phyloP scores from a whole-genome alignment of 345 rosid species.

The Acer campestre region DNA sequence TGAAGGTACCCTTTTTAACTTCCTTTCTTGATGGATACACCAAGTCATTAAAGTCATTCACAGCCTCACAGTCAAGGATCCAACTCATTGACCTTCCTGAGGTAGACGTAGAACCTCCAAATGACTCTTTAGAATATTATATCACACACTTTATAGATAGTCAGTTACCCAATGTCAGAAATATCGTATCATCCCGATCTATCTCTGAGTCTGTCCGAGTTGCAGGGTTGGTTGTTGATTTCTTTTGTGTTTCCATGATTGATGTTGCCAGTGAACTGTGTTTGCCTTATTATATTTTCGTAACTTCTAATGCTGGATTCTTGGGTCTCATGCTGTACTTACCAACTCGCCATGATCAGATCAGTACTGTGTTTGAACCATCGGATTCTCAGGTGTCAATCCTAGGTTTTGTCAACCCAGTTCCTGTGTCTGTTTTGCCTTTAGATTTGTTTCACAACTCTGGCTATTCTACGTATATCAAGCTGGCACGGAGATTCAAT shows the following conservation, averaged over 20 bases:
- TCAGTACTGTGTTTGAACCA: conserved; percentile 13
- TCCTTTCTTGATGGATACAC: conserved; percentile 10
- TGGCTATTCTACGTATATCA: conserved; percentile 36
- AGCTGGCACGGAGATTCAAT: conserved; percentile 38
- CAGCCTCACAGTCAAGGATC: conserved; percentile 33
- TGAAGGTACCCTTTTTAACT: conserved; percentile 9
- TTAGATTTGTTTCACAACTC: conserved; percentile 25
- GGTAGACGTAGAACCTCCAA: conserved; percentile 20
- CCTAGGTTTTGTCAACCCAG: conserved; percentile 38
- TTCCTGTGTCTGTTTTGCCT: conserved; percentile 46
- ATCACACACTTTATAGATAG: conserved; percentile 8
- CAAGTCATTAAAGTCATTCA: not conserved
- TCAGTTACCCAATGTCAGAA: conserved; percentile 21
- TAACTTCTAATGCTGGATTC: conserved; percentile 38
- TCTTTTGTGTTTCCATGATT: conserved; percentile 48
- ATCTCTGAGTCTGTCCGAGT: conserved; percentile 31
- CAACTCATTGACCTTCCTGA: conserved; percentile 33
- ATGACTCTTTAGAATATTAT: conserved; percentile 23
- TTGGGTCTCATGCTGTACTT: conserved; percentile 42
- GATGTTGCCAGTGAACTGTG: conserved; percentile 38
- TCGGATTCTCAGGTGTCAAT: conserved; percentile 26
- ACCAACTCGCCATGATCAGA: conserved; percentile 29
- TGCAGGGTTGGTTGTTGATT: conserved; percentile 46
- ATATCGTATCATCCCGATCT: conserved; percentile 3
- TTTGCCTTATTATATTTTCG: conserved; percentile 55